Percentiles rank a stretch among this genome's conserved stretches.
Evolutionary conservation across 1,284 basidiomycete genomes (phyloP).

Genomic region (Trametes polyzona): DNA sequence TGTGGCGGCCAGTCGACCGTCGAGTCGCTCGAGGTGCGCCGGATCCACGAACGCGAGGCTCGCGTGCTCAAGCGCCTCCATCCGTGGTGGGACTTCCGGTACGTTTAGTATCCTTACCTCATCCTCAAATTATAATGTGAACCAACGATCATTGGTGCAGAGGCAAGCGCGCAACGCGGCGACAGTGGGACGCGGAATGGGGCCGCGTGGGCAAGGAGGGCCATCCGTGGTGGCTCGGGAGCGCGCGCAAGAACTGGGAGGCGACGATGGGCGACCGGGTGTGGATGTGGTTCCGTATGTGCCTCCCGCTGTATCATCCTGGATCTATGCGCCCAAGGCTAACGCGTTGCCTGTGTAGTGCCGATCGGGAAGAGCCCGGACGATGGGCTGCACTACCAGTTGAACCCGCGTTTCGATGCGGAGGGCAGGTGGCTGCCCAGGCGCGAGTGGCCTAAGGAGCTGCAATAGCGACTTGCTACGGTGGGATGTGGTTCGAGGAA

Average conservation of each 20-base stretch:
- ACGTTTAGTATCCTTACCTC: constrained; percentile 25
- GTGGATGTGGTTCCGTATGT: constrained; percentile 78
- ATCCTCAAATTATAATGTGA: not conserved
- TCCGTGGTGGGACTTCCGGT: constrained; percentile 55
- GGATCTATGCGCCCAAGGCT: too few relatives aligned
- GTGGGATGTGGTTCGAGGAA: not conserved
- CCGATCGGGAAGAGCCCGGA: constrained; percentile 62
- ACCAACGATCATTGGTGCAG: constrained; percentile 35
- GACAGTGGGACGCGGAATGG: constrained; percentile 78
- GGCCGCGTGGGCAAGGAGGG: constrained; percentile 73
- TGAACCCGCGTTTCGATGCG: constrained; percentile 75
- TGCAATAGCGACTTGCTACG: constrained; percentile 48
- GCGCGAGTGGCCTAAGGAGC: constrained; percentile 69
- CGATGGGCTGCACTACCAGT: constrained; percentile 68
- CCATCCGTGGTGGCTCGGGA: constrained; percentile 86
- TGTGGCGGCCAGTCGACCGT: constrained; percentile 76
- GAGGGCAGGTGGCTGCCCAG: constrained; percentile 71
- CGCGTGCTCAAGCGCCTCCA: constrained; percentile 49
- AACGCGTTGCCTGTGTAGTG: constrained; percentile 47
- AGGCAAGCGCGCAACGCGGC: constrained; percentile 46
- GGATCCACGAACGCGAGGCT: constrained; percentile 67
- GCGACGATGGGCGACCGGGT: constrained; percentile 71
- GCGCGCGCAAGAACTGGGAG: constrained; percentile 64
- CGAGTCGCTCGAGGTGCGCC: constrained; percentile 63
- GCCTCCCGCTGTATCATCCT: not conserved